Conservation (phyloP, 2,329 filamentous ascomycete species). For the Microcera coccophila region DNA sequence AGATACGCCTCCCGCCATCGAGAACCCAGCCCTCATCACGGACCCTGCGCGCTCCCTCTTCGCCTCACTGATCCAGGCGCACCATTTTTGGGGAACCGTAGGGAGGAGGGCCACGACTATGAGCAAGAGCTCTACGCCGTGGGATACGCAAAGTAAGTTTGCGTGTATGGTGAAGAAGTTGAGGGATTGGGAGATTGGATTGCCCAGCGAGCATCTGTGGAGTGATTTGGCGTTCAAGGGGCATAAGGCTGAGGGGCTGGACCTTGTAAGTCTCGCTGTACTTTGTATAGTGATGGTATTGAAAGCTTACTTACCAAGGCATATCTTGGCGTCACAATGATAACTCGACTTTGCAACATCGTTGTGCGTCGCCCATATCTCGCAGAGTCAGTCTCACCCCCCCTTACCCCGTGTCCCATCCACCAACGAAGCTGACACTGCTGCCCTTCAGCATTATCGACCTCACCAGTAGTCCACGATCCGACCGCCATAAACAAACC, state of each 20-base stretch:
- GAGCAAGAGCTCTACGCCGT: constrained; percentile 41
- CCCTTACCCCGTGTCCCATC: neutral
- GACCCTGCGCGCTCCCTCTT: constrained; percentile 50
- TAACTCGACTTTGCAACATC: constrained; percentile 54
- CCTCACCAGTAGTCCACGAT: constrained; percentile 39
- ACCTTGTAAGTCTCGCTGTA: constrained; percentile 39
- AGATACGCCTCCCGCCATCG: constrained; percentile 48
- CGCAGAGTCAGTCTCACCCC: constrained; percentile 39
- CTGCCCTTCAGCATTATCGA: neutral
- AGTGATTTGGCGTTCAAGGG: constrained; percentile 39
- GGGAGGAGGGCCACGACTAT: constrained; percentile 46
- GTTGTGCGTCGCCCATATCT: constrained; percentile 53
- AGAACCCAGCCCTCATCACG: constrained; percentile 41
- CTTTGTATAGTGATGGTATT: no score
- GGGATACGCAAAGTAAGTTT: constrained; percentile 48
- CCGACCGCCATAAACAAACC: constrained; percentile 32
- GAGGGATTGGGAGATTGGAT: constrained; percentile 44
- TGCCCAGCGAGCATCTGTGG: constrained; percentile 49
- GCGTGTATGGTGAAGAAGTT: constrained; percentile 41
- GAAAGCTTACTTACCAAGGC: constrained; percentile 34
- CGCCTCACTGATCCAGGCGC: constrained; percentile 52
- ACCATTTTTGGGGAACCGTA: constrained; percentile 52
- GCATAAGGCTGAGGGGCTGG: constrained; percentile 46
- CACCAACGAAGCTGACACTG: no score
- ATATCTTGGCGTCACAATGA: constrained; percentile 54